Percentiles rank a stretch among this genome's conserved stretches.
Conservation (phyloP, 495 filamentous ascomycete genomes). For the Terfezia claveryi region DNA sequence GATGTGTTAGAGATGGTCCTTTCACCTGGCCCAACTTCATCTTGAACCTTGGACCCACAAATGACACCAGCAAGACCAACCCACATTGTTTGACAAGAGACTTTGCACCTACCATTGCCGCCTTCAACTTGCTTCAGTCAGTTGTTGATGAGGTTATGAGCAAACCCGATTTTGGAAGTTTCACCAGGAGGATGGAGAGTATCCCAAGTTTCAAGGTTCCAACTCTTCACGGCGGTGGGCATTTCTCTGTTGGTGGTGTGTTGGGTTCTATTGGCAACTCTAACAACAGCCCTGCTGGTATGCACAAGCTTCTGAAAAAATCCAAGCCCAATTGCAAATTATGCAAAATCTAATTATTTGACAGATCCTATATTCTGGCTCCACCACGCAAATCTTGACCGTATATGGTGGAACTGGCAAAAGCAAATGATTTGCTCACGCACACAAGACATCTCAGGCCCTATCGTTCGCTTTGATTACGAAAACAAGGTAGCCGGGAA, state of each 20-base stretch:
- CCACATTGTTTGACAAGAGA: constrained; percentile 47
- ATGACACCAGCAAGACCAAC: constrained; percentile 24
- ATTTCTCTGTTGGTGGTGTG: constrained; percentile 34
- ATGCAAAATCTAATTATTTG: background rate
- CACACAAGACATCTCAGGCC: constrained; percentile 20
- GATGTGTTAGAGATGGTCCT: constrained; percentile 11
- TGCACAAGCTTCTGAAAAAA: constrained; percentile 1
- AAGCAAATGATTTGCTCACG: constrained; percentile 12
- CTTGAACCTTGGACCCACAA: constrained; percentile 21
- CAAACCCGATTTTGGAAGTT: constrained; percentile 27
- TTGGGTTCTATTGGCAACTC: constrained; percentile 9
- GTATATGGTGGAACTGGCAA: constrained; percentile 32
- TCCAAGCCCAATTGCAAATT: no score
- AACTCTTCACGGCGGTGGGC: constrained; percentile 41
- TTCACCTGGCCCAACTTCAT: constrained; percentile 18
- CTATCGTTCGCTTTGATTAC: constrained; percentile 18
- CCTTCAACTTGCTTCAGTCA: background rate
- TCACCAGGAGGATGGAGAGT: constrained; percentile 33
- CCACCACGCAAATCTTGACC: constrained; percentile 31
- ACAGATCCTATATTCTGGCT: constrained; percentile 32
- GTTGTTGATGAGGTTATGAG: constrained; percentile 8
- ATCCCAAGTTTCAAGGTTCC: constrained; percentile 26
- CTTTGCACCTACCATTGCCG: constrained; percentile 28
- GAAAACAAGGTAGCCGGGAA: constrained; percentile 18
- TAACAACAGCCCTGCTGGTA: constrained; percentile 10